Percentiles rank a stretch among this genome's conserved stretches.
Evolutionary conservation across 2,329 filamentous ascomycete genomes (phyloP).

Genomic region (Penicillium sumatraense): DNA sequence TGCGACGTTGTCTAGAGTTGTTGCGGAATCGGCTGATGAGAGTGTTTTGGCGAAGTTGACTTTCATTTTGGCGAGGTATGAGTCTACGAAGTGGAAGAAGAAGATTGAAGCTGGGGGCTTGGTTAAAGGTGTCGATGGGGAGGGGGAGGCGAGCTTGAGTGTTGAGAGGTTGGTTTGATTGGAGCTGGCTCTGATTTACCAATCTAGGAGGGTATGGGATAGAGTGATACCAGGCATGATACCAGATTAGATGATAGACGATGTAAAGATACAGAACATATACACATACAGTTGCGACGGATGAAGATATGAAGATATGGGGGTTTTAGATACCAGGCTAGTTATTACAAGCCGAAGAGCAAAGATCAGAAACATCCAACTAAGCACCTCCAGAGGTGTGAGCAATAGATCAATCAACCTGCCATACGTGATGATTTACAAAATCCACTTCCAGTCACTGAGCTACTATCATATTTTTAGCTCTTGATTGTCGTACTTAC

Average conservation of each 20-base stretch:
- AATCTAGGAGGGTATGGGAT: neutral
- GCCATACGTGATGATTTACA: no score
- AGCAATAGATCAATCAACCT: no score
- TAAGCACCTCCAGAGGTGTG: no score
- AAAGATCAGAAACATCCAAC: no score
- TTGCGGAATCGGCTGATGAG: slow-evolving; percentile 36
- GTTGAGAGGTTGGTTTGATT: slow-evolving; percentile 41
- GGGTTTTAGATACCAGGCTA: no score
- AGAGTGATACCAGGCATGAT: neutral
- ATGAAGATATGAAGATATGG: neutral
- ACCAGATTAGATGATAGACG: slow-evolving; percentile 1
- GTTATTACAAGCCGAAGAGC: neutral
- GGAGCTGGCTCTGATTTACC: neutral
- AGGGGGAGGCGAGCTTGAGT: slow-evolving; percentile 29
- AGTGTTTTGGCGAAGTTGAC: slow-evolving; percentile 47
- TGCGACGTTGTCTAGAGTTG: slow-evolving; percentile 66
- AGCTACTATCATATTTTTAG: no score
- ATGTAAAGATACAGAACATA: neutral
- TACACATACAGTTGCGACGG: no score
- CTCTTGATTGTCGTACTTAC: no score
- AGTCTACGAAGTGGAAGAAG: slow-evolving; percentile 55
- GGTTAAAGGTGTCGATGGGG: slow-evolving; percentile 32
- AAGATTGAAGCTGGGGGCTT: slow-evolving; percentile 48
- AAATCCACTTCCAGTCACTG: no score
- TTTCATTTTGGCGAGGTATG: slow-evolving; percentile 52